Evolutionary conservation across 2,329 filamentous ascomycete species (phyloP), one percentile per base, ranked within the genome.

Genomic region (Aspergillus sp.): DNA sequence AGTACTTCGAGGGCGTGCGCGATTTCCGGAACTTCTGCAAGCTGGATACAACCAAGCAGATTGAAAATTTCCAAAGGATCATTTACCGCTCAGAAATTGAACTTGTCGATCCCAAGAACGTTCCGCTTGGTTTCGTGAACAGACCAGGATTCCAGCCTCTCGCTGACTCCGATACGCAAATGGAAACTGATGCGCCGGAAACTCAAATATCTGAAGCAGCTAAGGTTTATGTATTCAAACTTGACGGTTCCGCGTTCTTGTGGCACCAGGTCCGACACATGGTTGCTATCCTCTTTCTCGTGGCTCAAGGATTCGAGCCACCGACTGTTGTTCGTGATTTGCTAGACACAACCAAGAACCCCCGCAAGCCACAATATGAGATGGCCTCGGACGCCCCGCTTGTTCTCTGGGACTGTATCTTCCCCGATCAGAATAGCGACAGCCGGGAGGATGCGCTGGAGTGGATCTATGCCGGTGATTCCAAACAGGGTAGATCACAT

Each of bases 1-100:
- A 82, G 63, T 75, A 83, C 44, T 91, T 88, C 57, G 81, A 90
- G 58, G 93, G 93, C 5, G 68, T 83, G 45, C 88, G 97, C 68
- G 93, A 98, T 72, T 98, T 97, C 72, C 83, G 93, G 51, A 98
- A 98, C 68, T 87, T 97, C 64, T 97, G 93, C 78, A 95, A 95
- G 69, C 77, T 97, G 50, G 93, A 98, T 69, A 79, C 86, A 1
- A 83, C 79, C 59, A 97, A 97, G 74, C 88, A 95, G 69, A 88
- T 95, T 58, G 82, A 82, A 30, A 93, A 88, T 64, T 97, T 91
- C 60, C 73, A 81, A 58, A 78, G 93, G 38, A 79, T 81, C 39
- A 89, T 98, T 58, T 90, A 85, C 65, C 82, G 86, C 69, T 81
- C 89, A 7, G 83, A 85, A 59, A 86, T 98, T 53, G 83, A 88